These are phyloP conservation scores for Populus hybrid DNA, from an alignment of 441 rosid genomes.

Conservation along the genomic window DNA sequence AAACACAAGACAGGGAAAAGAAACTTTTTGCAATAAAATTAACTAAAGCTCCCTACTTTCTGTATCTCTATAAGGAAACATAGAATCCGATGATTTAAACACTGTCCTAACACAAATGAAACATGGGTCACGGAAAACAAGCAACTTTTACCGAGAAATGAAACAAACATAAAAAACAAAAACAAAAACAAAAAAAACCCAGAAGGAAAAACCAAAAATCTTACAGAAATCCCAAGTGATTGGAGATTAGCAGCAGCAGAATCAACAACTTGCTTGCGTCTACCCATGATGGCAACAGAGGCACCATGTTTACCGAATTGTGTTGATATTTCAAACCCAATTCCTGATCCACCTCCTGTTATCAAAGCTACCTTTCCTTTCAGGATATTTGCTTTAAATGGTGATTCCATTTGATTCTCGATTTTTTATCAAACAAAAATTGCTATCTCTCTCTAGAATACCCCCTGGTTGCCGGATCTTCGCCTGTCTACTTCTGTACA, in stretches of 20 bases:
- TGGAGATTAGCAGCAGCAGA: conserved; percentile 58
- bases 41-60: not conserved
- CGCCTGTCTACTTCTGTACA: not conserved
- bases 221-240: conserved; percentile 61
- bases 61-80: not conserved
- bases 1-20: not conserved
- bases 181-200: not conserved
- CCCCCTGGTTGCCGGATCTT: not conserved
- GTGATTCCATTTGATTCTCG: conserved; percentile 52
- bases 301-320: conserved; percentile 90
- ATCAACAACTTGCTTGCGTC: conserved; percentile 67
- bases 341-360: conserved; percentile 94
- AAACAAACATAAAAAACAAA: not conserved
- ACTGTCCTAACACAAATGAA: not conserved
- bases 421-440: not conserved
- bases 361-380: conserved; percentile 70
- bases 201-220: not conserved
- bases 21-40: not conserved
- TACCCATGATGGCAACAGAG: conserved; percentile 80
- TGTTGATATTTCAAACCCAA: conserved; percentile 75
- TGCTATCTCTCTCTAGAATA: not conserved
- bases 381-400: conserved; percentile 56
- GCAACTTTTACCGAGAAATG: not conserved
- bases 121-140: not conserved
- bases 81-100: not conserved